phyloP scores from a whole-genome alignment of 2,329 filamentous ascomycete genomes.

The Rachicladosporium sp. region DNA sequence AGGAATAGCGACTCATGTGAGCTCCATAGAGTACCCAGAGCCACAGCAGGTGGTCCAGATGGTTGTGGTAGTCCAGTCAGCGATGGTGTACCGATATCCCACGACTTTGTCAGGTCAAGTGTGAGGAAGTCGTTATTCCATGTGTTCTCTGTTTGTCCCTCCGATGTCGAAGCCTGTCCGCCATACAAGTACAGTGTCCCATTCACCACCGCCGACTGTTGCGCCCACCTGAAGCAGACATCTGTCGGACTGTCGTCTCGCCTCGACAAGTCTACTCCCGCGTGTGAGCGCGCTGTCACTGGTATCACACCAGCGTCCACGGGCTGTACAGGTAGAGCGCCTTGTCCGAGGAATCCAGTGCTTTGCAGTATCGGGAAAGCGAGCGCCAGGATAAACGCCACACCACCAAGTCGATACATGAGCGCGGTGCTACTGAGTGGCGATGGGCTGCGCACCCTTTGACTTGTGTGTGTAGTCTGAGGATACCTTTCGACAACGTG shows the following conservation, averaged over 20 bases:
- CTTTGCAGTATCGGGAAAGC: conserved; percentile 18
- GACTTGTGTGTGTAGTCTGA: too few relatives aligned
- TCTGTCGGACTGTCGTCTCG: conserved; percentile 40
- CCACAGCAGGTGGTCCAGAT: conserved; percentile 57
- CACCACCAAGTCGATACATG: too few relatives aligned
- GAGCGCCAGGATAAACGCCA: conserved; percentile 15
- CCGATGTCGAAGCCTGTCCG: conserved; percentile 48
- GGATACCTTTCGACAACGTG: too few relatives aligned
- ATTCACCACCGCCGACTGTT: conserved; percentile 57
- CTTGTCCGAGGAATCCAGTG: conserved; percentile 12
- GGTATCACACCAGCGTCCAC: conserved; percentile 20
- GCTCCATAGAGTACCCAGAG: conserved; percentile 65
- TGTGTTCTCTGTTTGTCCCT: conserved; percentile 48
- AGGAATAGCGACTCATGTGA: conserved; percentile 57
- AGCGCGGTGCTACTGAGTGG: too few relatives aligned
- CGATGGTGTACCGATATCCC: conserved; percentile 52
- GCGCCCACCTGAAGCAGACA: conserved; percentile 53
- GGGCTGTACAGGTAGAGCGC: conserved; percentile 15
- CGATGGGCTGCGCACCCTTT: too few relatives aligned
- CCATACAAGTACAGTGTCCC: conserved; percentile 68
- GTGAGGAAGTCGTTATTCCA: conserved; percentile 68
- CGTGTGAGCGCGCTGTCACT: conserved; percentile 6
- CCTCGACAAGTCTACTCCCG: conserved; percentile 11
- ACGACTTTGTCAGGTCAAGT: conserved; percentile 61
- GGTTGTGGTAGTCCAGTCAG: conserved; percentile 51